Evolutionary conservation across 2,329 filamentous ascomycete species (phyloP).

Genomic region (Microascus cirrosus): DNA sequence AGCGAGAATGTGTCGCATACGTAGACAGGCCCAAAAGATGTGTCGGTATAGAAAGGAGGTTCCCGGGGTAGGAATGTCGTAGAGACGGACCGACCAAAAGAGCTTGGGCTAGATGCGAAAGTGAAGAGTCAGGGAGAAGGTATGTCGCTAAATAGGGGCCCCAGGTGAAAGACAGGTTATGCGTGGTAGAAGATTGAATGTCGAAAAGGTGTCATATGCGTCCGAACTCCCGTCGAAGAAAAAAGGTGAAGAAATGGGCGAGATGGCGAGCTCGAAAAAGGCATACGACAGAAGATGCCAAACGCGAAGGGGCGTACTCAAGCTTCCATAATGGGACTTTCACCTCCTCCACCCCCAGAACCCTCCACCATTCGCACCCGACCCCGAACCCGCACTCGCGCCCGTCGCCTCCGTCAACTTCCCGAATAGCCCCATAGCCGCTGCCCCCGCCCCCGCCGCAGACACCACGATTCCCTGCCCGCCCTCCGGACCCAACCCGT

Average conservation of each 20-base stretch:
- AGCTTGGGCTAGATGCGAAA: too few relatives aligned
- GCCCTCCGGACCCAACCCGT: slow-evolving; percentile 17
- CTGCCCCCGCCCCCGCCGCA: slow-evolving; percentile 10
- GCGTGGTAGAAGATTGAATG: too few relatives aligned
- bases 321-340: neutral
- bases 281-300: neutral
- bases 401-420: slow-evolving; percentile 21
- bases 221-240: neutral
- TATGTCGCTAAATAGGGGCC: too few relatives aligned
- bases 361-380: slow-evolving; percentile 11
- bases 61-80: too few relatives aligned
- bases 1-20: too few relatives aligned
- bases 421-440: slow-evolving; percentile 39
- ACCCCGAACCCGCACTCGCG: slow-evolving; percentile 9
- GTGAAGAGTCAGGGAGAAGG: too few relatives aligned
- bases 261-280: neutral
- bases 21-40: too few relatives aligned
- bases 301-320: neutral
- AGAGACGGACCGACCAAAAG: too few relatives aligned
- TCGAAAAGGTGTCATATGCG: too few relatives aligned
- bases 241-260: neutral
- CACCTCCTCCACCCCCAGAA: slow-evolving; percentile 18
- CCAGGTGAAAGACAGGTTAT: too few relatives aligned
- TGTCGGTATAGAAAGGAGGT: too few relatives aligned
- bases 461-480: slow-evolving; percentile 29